Percentiles rank a stretch among this genome's conserved stretches.
phyloP scores from a whole-genome alignment of 1,139 yeast species.

The Blastobotrys proliferans region DNA sequence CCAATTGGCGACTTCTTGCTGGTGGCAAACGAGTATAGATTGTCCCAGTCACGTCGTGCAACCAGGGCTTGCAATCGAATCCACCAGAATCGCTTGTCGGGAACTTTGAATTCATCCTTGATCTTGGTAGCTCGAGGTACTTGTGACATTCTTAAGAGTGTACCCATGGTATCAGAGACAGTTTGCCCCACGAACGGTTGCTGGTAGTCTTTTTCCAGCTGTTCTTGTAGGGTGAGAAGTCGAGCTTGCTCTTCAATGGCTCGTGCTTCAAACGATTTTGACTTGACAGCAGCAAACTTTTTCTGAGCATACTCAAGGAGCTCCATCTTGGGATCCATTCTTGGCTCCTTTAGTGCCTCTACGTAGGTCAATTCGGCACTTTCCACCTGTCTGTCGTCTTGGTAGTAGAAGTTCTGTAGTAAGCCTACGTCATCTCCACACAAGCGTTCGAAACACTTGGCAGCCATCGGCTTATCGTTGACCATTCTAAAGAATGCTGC shows the following conservation, averaged over 20 bases:
- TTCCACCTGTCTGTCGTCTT: slow-evolving; percentile 52
- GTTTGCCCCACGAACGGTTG: slow-evolving; percentile 54
- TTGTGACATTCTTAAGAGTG: slow-evolving; percentile 57
- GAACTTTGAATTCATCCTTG: slow-evolving; percentile 57
- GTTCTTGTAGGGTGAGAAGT: slow-evolving; percentile 49
- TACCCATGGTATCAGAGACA: slow-evolving; percentile 50
- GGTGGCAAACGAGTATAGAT: slow-evolving; percentile 47
- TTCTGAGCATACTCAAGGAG: slow-evolving; percentile 28
- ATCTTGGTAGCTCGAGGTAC: slow-evolving; percentile 53
- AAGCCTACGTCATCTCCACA: slow-evolving; percentile 35
- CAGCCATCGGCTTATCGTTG: slow-evolving; percentile 42
- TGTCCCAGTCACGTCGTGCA: slow-evolving; percentile 55
- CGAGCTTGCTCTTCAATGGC: slow-evolving; percentile 48
- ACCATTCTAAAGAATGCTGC: slow-evolving; percentile 55
- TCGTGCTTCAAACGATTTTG: slow-evolving; percentile 29
- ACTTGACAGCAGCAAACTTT: slow-evolving; percentile 28
- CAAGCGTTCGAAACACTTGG: slow-evolving; percentile 43
- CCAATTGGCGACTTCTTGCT: slow-evolving; percentile 69
- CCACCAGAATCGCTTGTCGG: slow-evolving; percentile 62
- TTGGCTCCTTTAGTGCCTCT: slow-evolving; percentile 24
- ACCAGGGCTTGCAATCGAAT: slow-evolving; percentile 54
- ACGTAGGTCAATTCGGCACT: slow-evolving; percentile 41
- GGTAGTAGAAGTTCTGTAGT: slow-evolving; percentile 53
- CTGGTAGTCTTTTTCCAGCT: slow-evolving; percentile 48
- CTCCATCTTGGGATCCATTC: slow-evolving; percentile 20